phyloP scores from a whole-genome alignment of 1,284 basidiomycete species.

The Ceratobasidium sp. region DNA sequence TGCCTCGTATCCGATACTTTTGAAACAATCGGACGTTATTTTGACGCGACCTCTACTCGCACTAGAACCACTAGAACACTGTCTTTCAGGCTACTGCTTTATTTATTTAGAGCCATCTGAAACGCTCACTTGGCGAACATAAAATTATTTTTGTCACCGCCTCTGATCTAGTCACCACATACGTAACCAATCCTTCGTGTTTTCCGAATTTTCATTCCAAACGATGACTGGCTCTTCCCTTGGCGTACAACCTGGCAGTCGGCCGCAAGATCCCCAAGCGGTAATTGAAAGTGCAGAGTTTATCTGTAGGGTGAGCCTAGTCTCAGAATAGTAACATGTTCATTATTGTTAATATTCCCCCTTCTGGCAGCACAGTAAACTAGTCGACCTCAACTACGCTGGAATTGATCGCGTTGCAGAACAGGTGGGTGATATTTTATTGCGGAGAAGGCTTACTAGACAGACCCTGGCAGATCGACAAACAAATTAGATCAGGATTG shows the following conservation, averaged over 20 bases:
- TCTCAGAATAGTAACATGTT: neutral
- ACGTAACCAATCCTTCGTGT: neutral
- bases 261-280: slow-evolving; percentile 30
- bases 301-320: slow-evolving; percentile 17
- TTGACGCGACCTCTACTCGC: no score
- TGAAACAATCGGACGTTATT: no score
- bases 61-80: no score
- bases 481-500: slow-evolving; percentile 65
- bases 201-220: no score
- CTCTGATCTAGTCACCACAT: neutral
- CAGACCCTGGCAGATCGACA: slow-evolving; percentile 62
- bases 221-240: slow-evolving; percentile 9
- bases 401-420: slow-evolving; percentile 36
- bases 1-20: no score
- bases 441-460: slow-evolving; percentile 8
- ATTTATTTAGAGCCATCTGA: no score
- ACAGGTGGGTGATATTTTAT: slow-evolving; percentile 13
- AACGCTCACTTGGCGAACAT: no score
- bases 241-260: neutral
- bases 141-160: neutral
- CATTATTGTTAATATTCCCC: neutral
- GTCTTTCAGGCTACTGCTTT: no score
- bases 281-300: slow-evolving; percentile 31
- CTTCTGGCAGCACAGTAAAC: slow-evolving; percentile 9
- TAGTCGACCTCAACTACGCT: slow-evolving; percentile 23